Base-by-base conservation (phyloP, 495 filamentous ascomycete species). In the Geoglossum glabrum region DNA sequence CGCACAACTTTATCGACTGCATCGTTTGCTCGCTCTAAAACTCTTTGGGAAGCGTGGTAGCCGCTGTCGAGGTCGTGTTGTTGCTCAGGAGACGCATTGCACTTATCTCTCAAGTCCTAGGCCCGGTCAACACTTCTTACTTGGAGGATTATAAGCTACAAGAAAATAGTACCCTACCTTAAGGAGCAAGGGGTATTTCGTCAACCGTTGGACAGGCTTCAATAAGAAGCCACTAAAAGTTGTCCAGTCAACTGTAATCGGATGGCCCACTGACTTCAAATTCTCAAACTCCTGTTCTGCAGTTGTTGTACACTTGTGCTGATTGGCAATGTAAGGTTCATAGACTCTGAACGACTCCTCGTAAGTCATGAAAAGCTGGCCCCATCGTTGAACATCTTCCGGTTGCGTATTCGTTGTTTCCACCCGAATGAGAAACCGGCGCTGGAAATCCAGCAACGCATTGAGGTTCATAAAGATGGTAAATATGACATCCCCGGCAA, bases 381-480 rank as follows among this genome's bases (percentile, higher is more conserved):
- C 93, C 92, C 92, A 98, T 67, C 93, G 84, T 67, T 98, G 92
- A 60, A 77, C 73, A 27, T 80, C 73, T 57, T 84, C 79, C 0
- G 85, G 79, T 66, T 84, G 76, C 17, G 84, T 84, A 64, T 97
- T 95, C 55, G 88, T 90, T 50, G 93, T 93, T 70, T 98, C 92
- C 60, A 98, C 87, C 54, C 86, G 79, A 67, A 98, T 97, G 54
- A 97, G 71, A 64, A 98, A 98, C 27, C 88, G 77, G 57, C 93
- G 82, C 62, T 96, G 92, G 65, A 94, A 96, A 68, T 98, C 93
- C 3, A 98, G 74, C 30, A 98, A 82, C 27, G 84, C 79, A 68
- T 97, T 95, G 61, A 97, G 74, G 70, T 98, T 98, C 58, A 95
- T 74, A 72, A 98, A 98, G 62, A 98, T 94, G 65, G 89, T 82